phyloP scores from a whole-genome alignment of 768 basidiomycete species.

The Macrolepiota albuminosa region DNA sequence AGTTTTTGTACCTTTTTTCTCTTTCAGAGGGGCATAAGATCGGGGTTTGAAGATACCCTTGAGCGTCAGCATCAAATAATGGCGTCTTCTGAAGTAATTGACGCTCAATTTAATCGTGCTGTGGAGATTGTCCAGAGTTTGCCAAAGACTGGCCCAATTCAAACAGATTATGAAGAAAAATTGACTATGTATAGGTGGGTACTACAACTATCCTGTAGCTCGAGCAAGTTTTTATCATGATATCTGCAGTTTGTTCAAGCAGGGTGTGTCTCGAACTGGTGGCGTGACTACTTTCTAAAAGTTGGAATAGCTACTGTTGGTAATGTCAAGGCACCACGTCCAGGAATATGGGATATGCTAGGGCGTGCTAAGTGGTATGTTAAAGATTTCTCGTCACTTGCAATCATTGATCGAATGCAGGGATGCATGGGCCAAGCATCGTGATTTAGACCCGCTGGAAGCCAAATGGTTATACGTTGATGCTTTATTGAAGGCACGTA shows the following conservation, averaged over 20 bases:
- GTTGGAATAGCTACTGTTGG: conserved; percentile 66
- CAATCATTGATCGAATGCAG: conserved; percentile 31
- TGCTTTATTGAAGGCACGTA: conserved; percentile 72
- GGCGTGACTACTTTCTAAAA: conserved; percentile 6
- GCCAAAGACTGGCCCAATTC: conserved; percentile 92
- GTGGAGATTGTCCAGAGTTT: conserved; percentile 92
- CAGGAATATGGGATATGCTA: conserved; percentile 87
- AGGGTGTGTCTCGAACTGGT: conserved; percentile 50
- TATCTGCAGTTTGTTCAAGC: conserved; percentile 74
- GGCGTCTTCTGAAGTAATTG: conserved; percentile 64
- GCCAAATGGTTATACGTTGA: conserved; percentile 91
- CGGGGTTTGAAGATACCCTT: neutral
- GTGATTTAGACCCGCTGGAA: conserved; percentile 69
- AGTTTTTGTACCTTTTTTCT: neutral
- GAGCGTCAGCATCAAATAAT: conserved; percentile 25
- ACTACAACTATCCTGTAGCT: neutral
- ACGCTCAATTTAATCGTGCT: conserved; percentile 87
- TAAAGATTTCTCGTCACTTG: neutral
- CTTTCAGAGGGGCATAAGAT: neutral
- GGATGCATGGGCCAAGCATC: conserved; percentile 96
- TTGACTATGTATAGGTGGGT: conserved; percentile 85
- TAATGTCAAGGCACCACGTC: conserved; percentile 74
- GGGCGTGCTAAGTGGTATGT: conserved; percentile 89
- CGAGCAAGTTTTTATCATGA: neutral
- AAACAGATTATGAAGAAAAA: conserved; percentile 95